phyloP scores from a whole-genome alignment of 2,329 filamentous ascomycete species.

The Fusarium sp. region DNA sequence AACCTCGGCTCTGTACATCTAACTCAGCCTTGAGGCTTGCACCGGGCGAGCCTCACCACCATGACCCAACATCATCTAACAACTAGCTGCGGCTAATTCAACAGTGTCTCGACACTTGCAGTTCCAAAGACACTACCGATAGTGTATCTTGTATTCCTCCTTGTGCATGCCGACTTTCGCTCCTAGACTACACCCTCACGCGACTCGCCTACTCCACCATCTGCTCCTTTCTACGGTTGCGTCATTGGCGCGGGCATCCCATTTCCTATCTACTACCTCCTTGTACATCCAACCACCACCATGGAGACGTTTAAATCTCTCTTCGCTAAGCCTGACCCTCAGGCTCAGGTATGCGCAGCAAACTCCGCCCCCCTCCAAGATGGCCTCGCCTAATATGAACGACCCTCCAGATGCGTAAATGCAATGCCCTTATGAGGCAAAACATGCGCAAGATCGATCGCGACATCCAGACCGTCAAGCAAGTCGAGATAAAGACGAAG shows the following conservation, averaged over 20 bases:
- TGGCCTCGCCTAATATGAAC: conserved; percentile 9
- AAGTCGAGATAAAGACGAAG: conserved; percentile 85
- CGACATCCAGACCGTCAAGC: conserved; percentile 83
- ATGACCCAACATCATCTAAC: conserved; percentile 43
- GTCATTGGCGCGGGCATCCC: conserved; percentile 42
- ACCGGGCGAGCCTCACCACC: conserved; percentile 44
- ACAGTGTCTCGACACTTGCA: conserved; percentile 18
- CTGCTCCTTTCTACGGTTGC: conserved; percentile 39
- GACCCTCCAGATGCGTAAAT: conserved; percentile 84
- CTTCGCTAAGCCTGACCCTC: conserved; percentile 92
- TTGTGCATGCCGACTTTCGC: background rate
- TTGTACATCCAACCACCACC: conserved; percentile 44
- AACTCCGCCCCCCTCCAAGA: background rate
- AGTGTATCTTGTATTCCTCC: background rate
- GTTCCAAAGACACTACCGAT: background rate
- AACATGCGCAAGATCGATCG: conserved; percentile 96
- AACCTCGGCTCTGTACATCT: conserved; percentile 9
- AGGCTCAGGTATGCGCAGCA: conserved; percentile 78
- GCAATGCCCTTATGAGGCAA: conserved; percentile 86
- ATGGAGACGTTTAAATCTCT: conserved; percentile 92
- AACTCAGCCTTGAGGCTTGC: conserved; percentile 43
- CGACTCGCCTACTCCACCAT: conserved; percentile 16
- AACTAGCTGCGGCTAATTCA: conserved; percentile 29
- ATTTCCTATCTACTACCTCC: conserved; percentile 3
- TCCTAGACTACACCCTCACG: background rate